Conservation (phyloP, 495 filamentous ascomycete species). For the Penicillium alfredii region DNA sequence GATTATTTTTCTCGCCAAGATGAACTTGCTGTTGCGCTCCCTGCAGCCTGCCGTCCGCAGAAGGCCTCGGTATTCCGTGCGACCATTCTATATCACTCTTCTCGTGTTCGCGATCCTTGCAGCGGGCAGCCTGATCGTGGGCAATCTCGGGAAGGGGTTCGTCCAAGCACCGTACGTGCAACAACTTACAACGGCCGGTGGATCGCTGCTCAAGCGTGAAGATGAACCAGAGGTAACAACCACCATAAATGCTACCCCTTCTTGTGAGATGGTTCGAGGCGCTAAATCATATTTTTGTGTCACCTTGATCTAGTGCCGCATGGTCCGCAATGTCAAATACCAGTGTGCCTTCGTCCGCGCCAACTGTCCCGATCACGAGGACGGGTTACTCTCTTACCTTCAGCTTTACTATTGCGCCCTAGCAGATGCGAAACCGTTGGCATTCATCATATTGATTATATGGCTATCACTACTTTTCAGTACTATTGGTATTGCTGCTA, state of each 20-base stretch:
- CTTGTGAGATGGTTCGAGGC: slow-evolving; percentile 5
- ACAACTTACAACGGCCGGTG: slow-evolving; percentile 4
- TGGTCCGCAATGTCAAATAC: slow-evolving; percentile 68
- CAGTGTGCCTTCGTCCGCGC: slow-evolving; percentile 79
- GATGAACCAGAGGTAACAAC: slow-evolving; percentile 34
- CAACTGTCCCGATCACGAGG: slow-evolving; percentile 85
- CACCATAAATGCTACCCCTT: not conserved
- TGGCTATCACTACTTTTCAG: slow-evolving; percentile 94
- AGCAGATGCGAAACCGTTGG: slow-evolving; percentile 61
- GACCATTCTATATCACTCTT: slow-evolving; percentile 33
- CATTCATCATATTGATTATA: slow-evolving; percentile 65
- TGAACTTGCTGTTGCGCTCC: slow-evolving; percentile 17
- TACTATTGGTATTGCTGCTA: slow-evolving; percentile 97
- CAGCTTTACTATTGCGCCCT: slow-evolving; percentile 86
- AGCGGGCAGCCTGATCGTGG: slow-evolving; percentile 20
- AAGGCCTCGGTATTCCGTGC: slow-evolving; percentile 31
- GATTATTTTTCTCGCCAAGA: slow-evolving; percentile 19
- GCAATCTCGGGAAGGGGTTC: slow-evolving; percentile 3
- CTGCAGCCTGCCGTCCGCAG: slow-evolving; percentile 21
- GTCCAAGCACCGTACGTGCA: not conserved
- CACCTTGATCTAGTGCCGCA: slow-evolving; percentile 56
- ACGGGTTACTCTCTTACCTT: slow-evolving; percentile 84
- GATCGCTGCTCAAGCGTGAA: slow-evolving; percentile 19
- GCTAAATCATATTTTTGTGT: slow-evolving; percentile 20
- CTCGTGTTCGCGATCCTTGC: slow-evolving; percentile 27